phyloP scores from a whole-genome alignment of 805 yeast species.

The Candida manassasensis region DNA sequence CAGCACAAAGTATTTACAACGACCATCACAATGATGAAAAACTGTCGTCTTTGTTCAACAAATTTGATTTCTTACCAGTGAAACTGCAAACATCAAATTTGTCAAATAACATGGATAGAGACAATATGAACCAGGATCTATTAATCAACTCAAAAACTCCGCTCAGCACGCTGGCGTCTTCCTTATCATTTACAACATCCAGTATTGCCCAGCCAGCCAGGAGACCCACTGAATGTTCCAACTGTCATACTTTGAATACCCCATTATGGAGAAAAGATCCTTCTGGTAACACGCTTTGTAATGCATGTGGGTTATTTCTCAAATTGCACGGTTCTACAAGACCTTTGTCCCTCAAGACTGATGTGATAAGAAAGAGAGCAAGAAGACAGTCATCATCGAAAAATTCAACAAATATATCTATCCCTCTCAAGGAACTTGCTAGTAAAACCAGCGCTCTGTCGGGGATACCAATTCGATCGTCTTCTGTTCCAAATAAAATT shows the following conservation, averaged over 20 bases:
- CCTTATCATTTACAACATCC: neutral
- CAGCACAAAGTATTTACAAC: too few relatives aligned
- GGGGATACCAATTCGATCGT: conserved; percentile 30
- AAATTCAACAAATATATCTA: neutral
- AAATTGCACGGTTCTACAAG: conserved; percentile 60
- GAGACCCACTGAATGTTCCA: conserved; percentile 41
- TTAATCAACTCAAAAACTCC: neutral
- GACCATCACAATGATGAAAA: too few relatives aligned
- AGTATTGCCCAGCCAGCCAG: neutral
- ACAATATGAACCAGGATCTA: conserved; percentile 1
- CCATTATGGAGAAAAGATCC: conserved; percentile 63
- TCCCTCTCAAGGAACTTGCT: conserved; percentile 1
- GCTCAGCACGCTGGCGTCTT: neutral
- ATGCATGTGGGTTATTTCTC: conserved; percentile 60
- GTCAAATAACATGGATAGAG: conserved; percentile 5
- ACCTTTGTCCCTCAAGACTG: conserved; percentile 54
- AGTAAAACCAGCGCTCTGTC: conserved; percentile 41
- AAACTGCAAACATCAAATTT: neutral
- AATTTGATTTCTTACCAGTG: neutral
- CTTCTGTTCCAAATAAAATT: conserved; percentile 1
- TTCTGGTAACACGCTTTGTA: conserved; percentile 55
- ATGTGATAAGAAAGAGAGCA: conserved; percentile 53
- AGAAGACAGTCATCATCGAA: conserved; percentile 30
- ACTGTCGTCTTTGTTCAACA: neutral
- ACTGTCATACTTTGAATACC: conserved; percentile 56